Conservation (phyloP, 768 basidiomycete genomes). For the Dacryopinax primogenitus region DNA sequence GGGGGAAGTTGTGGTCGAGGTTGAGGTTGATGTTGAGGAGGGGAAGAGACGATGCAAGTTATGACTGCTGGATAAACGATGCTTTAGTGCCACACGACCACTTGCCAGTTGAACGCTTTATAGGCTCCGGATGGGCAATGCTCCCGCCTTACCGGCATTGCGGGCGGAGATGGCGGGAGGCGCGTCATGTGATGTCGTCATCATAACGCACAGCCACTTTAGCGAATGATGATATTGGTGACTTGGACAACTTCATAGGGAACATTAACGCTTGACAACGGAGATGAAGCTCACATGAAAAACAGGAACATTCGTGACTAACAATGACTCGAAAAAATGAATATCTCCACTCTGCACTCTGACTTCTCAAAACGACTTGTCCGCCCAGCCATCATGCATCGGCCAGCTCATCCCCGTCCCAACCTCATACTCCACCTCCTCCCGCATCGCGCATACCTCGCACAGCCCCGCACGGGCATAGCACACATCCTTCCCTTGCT, state of each 20-base stretch:
- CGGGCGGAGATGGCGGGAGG: not conserved
- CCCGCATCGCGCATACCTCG: not conserved
- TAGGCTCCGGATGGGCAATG: not conserved
- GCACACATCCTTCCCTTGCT: not conserved
- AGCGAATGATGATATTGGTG: not conserved
- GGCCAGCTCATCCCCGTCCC: not conserved
- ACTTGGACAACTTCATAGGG: not conserved
- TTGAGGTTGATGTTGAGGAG: not conserved
- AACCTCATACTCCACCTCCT: not conserved
- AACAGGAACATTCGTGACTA: too few relatives aligned
- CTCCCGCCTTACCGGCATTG: not conserved
- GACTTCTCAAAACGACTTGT: not conserved
- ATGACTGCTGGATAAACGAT: not conserved
- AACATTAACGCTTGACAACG: not conserved
- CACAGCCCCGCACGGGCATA: not conserved
- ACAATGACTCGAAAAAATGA: not conserved
- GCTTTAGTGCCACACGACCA: not conserved
- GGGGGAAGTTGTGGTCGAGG: not conserved
- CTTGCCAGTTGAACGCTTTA: not conserved
- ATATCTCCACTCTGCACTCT: not conserved
- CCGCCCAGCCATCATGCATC: not conserved
- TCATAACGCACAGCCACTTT: not conserved
- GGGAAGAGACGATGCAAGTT: not conserved
- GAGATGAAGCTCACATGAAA: too few relatives aligned
- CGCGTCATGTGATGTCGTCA: conserved; percentile 1